phyloP scores from a whole-genome alignment of 805 yeast genomes.

The Jamesozyma spencerorum region DNA sequence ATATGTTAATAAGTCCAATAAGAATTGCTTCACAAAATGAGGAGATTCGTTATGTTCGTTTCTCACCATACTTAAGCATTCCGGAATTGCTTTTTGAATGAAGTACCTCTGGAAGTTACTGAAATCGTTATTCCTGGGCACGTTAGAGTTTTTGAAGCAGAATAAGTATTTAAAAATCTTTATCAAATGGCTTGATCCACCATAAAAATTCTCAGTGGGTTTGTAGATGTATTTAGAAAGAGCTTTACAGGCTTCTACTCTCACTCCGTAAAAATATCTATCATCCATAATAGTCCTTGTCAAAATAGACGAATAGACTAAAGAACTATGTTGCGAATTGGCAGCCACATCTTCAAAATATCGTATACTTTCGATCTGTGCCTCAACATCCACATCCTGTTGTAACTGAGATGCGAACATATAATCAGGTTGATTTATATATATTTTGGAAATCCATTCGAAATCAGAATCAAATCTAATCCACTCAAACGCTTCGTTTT shows the following conservation, averaged over 20 bases:
- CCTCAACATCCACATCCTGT: slow-evolving; percentile 93
- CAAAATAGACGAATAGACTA: slow-evolving; percentile 65
- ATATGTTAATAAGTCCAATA: slow-evolving; percentile 65
- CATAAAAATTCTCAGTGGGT: slow-evolving; percentile 17
- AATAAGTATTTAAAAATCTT: slow-evolving; percentile 58
- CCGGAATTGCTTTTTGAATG: slow-evolving; percentile 59
- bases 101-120: slow-evolving; percentile 59
- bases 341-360: slow-evolving; percentile 49
- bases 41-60: slow-evolving; percentile 59
- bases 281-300: slow-evolving; percentile 74
- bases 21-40: slow-evolving; percentile 45
- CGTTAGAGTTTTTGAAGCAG: slow-evolving; percentile 58
- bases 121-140: slow-evolving; percentile 79
- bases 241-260: slow-evolving; percentile 79
- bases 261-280: slow-evolving; percentile 79
- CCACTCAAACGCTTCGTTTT: slow-evolving; percentile 93
- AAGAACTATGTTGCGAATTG: slow-evolving; percentile 41
- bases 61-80: slow-evolving; percentile 48
- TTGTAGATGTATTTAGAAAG: slow-evolving; percentile 56
- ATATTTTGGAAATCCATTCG: slow-evolving; percentile 85
- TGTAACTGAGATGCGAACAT: slow-evolving; percentile 91
- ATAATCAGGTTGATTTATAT: slow-evolving; percentile 83
- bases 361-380: slow-evolving; percentile 75
- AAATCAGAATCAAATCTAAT: slow-evolving; percentile 93
- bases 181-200: slow-evolving; percentile 63